Percentiles rank a stretch among this genome's conserved stretches.
Evolutionary conservation across 2,329 filamentous ascomycete genomes (phyloP).

Genomic region (Curvularia verruculosa): DNA sequence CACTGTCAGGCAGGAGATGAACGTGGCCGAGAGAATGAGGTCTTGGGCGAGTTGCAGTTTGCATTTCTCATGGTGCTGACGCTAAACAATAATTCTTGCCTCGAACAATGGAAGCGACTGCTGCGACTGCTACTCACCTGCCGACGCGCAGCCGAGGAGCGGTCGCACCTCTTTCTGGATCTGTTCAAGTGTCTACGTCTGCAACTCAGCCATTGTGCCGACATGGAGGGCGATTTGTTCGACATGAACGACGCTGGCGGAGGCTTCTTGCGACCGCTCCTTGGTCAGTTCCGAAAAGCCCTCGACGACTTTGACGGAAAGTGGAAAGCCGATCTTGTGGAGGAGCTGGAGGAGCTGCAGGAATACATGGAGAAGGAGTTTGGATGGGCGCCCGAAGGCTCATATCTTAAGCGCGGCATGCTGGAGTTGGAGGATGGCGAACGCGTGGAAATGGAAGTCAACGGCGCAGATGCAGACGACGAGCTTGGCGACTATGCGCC

Average conservation of each 20-base stretch:
- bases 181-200: constrained; percentile 57
- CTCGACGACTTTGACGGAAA: constrained; percentile 56
- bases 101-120: constrained; percentile 69
- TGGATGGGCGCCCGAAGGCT: constrained; percentile 64
- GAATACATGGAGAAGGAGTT: constrained; percentile 60
- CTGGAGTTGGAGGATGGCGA: constrained; percentile 68
- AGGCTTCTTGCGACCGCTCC: constrained; percentile 58
- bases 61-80: constrained; percentile 67
- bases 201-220: constrained; percentile 63
- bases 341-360: constrained; percentile 62
- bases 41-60: constrained; percentile 67
- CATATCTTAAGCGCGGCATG: constrained; percentile 63
- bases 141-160: constrained; percentile 56
- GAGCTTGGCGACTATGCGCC: constrained; percentile 70
- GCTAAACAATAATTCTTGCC: constrained; percentile 68
- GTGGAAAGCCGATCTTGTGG: constrained; percentile 54
- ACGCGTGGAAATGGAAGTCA: constrained; percentile 64
- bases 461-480: constrained; percentile 63
- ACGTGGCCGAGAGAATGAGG: constrained; percentile 37
- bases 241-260: constrained; percentile 62
- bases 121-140: constrained; percentile 64
- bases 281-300: constrained; percentile 59
- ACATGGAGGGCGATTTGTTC: constrained; percentile 67
- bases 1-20: constrained; percentile 44
- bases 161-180: constrained; percentile 59